Base-by-base conservation (phyloP, 2,329 filamentous ascomycete genomes). In the Xylariaceae sp. region DNA sequence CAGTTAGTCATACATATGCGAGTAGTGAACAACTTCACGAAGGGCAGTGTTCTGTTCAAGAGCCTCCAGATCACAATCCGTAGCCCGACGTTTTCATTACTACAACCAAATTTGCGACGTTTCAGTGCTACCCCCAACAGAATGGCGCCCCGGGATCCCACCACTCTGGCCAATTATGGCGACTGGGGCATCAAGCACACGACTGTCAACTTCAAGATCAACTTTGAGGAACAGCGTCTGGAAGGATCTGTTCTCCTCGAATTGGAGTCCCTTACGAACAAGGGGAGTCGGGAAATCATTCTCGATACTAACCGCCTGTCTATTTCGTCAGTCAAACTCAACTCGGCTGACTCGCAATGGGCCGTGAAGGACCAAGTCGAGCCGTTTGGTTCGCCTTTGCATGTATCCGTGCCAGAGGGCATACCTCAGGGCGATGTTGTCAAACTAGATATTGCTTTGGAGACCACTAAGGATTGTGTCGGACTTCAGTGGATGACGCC, bases 401-500 rank as follows among this genome's bases (percentile, higher is more conserved):
- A 84, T 62, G 80, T 93, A 56, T 73, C 78, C n/a, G 74, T 88
- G 16, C 82, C 84, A 10, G 73, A 76, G 4, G 83, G 83, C 37
- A 79, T 77, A 3, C 68, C 76, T 52, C 83, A 81, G 70, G 84
- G 84, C 48, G 73, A 79, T 20, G 66, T 79, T 20, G 71, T 87
- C 58, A 77, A 78, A 62, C 67, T 88, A 18, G 75, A 86, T 72
- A 90, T 96, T 59, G 78, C 83, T 20, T 74, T 97, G 26, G 82
- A 89, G 65, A 98, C 95, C 4, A 98, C 95, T 1, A 83, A 89
- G 49, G 84, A 90, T 67, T 97, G 93, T 74, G 96, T 93, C 10
- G 93, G 93, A 9, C 80, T 99, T 60, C 93, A 98, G 75, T 99
- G 95, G 93, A 83, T 99, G 74, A 93, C 90, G 0, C 91, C 92